Conservation (phyloP, 306 rosid genomes). For the Cucurbita moschata region DNA sequence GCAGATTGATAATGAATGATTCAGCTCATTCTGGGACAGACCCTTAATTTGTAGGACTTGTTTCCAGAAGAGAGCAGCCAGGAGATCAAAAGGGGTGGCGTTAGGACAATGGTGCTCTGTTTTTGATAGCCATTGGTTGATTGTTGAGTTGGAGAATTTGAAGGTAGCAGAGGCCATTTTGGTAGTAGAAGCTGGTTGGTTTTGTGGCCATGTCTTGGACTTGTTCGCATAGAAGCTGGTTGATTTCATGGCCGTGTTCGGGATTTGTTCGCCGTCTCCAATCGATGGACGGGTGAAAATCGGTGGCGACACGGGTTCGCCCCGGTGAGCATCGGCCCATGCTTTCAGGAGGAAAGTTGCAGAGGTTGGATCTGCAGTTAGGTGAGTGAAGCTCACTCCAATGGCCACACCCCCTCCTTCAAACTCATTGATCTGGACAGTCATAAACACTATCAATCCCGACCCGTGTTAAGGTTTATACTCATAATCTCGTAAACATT, state of each 20-base stretch:
- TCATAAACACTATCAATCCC: neutral
- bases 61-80: constrained; percentile 46
- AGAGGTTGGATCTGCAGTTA: constrained; percentile 43
- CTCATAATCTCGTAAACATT: no score
- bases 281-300: neutral
- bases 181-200: neutral
- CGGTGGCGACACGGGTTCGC: constrained; percentile 21
- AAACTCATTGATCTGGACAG: constrained; percentile 45
- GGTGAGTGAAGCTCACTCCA: constrained; percentile 52
- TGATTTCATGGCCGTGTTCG: neutral
- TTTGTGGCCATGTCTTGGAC: neutral
- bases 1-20: constrained; percentile 33
- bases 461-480: no score
- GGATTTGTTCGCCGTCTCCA: neutral
- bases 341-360: constrained; percentile 33
- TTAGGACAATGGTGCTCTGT: constrained; percentile 11
- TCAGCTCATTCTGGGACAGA: neutral
- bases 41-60: constrained; percentile 23
- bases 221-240: constrained; percentile 12
- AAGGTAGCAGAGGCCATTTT: constrained; percentile 39
- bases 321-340: constrained; percentile 32
- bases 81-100: constrained; percentile 51
- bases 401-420: constrained; percentile 63
- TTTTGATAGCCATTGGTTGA: constrained; percentile 14
- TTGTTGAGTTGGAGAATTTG: constrained; percentile 35